phyloP scores from a whole-genome alignment of 208 protist genomes.

The Strigomonas culicis region DNA sequence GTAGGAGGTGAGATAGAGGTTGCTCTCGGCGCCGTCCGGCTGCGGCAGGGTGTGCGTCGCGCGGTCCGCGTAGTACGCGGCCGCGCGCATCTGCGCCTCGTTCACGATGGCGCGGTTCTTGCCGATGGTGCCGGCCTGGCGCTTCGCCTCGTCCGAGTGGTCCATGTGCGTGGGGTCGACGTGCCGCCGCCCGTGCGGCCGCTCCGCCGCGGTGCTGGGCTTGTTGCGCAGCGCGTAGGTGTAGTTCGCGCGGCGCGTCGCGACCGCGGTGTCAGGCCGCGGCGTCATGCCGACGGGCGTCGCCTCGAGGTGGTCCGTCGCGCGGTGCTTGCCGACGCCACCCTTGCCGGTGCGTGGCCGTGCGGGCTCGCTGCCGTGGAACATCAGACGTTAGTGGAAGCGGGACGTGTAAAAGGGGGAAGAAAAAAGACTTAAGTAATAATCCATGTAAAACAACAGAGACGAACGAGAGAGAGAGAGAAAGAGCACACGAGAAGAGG shows the following conservation, averaged over 20 bases:
- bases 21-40: constrained; percentile 25
- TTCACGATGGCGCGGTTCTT: constrained; percentile 27
- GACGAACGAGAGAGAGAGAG: constrained; percentile 10
- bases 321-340: constrained; percentile 8
- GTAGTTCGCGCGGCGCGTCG: constrained; percentile 2
- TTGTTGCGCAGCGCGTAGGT: constrained; percentile 12
- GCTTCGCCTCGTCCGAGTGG: constrained; percentile 65
- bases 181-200: constrained; percentile 28
- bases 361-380: too few relatives aligned
- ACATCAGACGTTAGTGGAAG: too few relatives aligned
- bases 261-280: constrained; percentile 4
- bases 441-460: constrained; percentile 11
- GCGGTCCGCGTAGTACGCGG: constrained; percentile 26
- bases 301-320: constrained; percentile 17
- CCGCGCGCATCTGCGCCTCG: constrained; percentile 20
- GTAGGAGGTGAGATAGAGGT: constrained; percentile 46
- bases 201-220: constrained; percentile 1
- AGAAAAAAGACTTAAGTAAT: neutral
- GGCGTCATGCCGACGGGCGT: constrained; percentile 31
- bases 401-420: constrained; percentile 5
- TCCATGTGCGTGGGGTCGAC: constrained; percentile 52
- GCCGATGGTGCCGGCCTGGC: constrained; percentile 51
- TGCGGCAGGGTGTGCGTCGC: constrained; percentile 19
- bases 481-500: too few relatives aligned
- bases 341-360: constrained; percentile 14